Conservation (phyloP, 768 basidiomycete species). For the Collybia nuda region DNA sequence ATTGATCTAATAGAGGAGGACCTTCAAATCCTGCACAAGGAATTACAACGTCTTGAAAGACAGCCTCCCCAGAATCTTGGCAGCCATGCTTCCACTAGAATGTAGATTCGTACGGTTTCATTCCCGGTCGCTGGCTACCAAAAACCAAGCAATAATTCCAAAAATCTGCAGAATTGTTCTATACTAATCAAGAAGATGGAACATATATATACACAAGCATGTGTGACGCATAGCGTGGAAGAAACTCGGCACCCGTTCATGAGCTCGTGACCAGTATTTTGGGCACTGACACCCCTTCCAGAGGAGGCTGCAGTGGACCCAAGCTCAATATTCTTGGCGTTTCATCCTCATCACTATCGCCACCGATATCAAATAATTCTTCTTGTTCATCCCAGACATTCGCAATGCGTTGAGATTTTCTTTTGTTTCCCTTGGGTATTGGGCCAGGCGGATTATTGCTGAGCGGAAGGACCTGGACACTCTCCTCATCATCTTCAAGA, state of each 20-base stretch:
- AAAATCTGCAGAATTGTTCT: too few relatives aligned
- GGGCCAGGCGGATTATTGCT: conserved; percentile 25
- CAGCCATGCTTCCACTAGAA: too few relatives aligned
- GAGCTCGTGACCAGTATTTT: conserved; percentile 16
- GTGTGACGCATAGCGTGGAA: conserved; percentile 8
- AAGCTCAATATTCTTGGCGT: conserved; percentile 8
- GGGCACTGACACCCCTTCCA: conserved; percentile 15
- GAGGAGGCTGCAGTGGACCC: not conserved
- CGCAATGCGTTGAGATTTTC: conserved; percentile 39
- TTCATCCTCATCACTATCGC: conserved; percentile 59
- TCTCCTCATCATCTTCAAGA: conserved; percentile 43
- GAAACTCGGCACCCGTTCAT: not conserved
- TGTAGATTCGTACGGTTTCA: too few relatives aligned
- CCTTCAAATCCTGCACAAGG: conserved; percentile 36
- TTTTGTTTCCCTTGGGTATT: conserved; percentile 25
- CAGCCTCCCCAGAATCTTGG: not conserved
- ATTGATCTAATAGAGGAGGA: conserved; percentile 42
- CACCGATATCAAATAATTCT: conserved; percentile 69
- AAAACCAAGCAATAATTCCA: too few relatives aligned
- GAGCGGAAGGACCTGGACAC: conserved; percentile 60
- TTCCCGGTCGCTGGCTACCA: too few relatives aligned
- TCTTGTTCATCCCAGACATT: conserved; percentile 82
- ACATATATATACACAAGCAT: conserved; percentile 4
- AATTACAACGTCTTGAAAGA: conserved; percentile 24
- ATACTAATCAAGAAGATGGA: too few relatives aligned